Evolutionary conservation across 192 early-diverging fungal genomes (phyloP).

Genomic region (Glomus cerebriforme): DNA sequence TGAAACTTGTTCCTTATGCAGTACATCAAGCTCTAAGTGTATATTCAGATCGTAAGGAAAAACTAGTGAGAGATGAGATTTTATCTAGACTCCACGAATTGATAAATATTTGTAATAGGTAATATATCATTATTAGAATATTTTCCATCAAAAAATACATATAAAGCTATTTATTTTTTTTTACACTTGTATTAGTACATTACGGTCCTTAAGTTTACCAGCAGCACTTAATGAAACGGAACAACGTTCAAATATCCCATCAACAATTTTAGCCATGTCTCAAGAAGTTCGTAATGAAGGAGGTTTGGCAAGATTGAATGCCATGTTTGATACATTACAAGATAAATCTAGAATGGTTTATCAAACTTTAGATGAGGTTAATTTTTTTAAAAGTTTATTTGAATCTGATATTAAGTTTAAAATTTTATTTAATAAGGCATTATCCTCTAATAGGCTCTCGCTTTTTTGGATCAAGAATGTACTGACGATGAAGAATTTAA

Average conservation of each 20-base stretch:
- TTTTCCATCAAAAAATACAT: not conserved
- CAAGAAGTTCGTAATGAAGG: constrained; percentile 76
- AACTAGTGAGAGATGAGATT: constrained; percentile 69
- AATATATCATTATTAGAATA: not conserved
- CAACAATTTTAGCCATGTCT: constrained; percentile 65
- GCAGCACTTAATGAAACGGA: constrained; percentile 70
- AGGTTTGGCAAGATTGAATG: constrained; percentile 63
- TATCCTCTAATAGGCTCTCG: constrained; percentile 53
- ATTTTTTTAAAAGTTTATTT: not conserved
- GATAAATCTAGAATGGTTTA: constrained; percentile 53
- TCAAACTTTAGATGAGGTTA: constrained; percentile 65
- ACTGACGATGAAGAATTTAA: constrained; percentile 69
- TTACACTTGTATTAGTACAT: constrained; percentile 42
- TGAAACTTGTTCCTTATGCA: constrained; percentile 84
- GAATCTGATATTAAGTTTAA: not conserved
- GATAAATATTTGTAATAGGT: constrained; percentile 68
- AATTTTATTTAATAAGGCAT: constrained; percentile 38
- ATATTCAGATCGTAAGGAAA: constrained; percentile 83
- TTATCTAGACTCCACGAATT: constrained; percentile 66
- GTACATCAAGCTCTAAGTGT: constrained; percentile 88
- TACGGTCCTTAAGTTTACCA: constrained; percentile 71
- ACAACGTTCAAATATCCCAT: constrained; percentile 77
- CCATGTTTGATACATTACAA: constrained; percentile 64
- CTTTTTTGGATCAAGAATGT: constrained; percentile 67
- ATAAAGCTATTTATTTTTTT: not conserved